phyloP scores from a whole-genome alignment of 768 basidiomycete genomes.

The Strobilomyces confusus region DNA sequence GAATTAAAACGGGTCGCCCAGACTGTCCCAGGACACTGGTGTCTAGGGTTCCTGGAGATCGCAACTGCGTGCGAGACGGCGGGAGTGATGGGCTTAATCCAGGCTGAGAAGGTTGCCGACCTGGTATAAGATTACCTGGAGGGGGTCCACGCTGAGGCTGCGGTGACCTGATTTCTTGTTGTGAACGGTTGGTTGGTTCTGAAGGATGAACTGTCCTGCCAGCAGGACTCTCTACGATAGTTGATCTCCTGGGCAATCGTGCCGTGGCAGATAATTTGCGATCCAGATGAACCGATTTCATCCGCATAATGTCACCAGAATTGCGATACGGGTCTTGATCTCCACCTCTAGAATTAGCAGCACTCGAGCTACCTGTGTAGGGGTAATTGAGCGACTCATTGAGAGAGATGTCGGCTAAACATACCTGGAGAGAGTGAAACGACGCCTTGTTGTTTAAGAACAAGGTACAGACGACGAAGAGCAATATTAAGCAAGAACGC shows the following conservation, averaged over 20 bases:
- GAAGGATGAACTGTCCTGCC: constrained; percentile 80
- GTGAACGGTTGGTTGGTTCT: constrained; percentile 46
- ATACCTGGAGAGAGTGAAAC: constrained; percentile 79
- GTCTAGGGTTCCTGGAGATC: constrained; percentile 36
- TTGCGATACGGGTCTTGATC: constrained; percentile 81
- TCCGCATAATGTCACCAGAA: constrained; percentile 86
- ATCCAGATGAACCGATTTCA: constrained; percentile 93
- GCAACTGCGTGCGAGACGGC: constrained; percentile 35
- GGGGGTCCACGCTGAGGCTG: constrained; percentile 39
- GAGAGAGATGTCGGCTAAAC: constrained; percentile 12
- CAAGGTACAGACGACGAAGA: constrained; percentile 81
- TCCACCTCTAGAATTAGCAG: constrained; percentile 32
- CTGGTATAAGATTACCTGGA: constrained; percentile 34
- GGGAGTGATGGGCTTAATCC: constrained; percentile 30
- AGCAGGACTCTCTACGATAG: constrained; percentile 91
- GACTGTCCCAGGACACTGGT: constrained; percentile 40
- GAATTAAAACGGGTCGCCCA: constrained; percentile 64
- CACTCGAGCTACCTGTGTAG: constrained; percentile 26
- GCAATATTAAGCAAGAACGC: constrained; percentile 96
- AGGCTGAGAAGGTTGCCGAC: constrained; percentile 34
- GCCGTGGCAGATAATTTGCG: constrained; percentile 95
- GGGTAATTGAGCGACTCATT: constrained; percentile 9
- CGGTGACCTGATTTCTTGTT: constrained; percentile 38
- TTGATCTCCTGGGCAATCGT: constrained; percentile 87
- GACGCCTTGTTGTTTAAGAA: constrained; percentile 84